These are phyloP conservation scores for Rhodotorula sp. DNA, from an alignment of 1,284 basidiomycete genomes.

Conservation along the genomic window DNA sequence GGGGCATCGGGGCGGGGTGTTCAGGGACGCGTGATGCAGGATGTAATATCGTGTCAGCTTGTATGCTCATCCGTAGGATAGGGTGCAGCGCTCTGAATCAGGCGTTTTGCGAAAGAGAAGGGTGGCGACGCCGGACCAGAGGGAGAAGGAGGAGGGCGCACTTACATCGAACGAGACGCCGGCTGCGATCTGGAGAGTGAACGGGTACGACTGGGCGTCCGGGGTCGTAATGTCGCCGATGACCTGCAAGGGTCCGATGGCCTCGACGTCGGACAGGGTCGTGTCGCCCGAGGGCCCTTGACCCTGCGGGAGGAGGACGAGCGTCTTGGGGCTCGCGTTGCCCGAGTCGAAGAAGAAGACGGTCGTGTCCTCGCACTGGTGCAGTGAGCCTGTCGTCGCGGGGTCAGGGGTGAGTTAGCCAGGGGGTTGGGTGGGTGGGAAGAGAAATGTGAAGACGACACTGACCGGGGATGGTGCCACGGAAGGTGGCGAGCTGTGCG, in stretches of 20 bases:
- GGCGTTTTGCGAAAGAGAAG: too few relatives aligned
- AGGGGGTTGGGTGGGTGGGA: not conserved
- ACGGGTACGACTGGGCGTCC: slow-evolving; percentile 28
- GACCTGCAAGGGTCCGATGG: slow-evolving; percentile 29
- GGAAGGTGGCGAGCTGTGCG: slow-evolving; percentile 16
- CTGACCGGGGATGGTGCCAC: slow-evolving; percentile 35
- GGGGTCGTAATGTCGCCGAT: slow-evolving; percentile 34
- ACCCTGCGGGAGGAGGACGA: slow-evolving; percentile 32
- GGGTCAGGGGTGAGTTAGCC: not conserved
- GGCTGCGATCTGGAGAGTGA: slow-evolving; percentile 28
- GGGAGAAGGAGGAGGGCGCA: not conserved
- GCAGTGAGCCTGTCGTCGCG: slow-evolving; percentile 16
- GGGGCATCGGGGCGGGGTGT: not conserved
- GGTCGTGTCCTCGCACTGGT: slow-evolving; percentile 40
- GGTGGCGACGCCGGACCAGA: too few relatives aligned
- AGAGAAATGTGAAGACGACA: not conserved
- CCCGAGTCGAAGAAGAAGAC: slow-evolving; percentile 41
- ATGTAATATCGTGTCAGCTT: not conserved
- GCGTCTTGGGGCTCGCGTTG: slow-evolving; percentile 30
- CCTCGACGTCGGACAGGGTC: slow-evolving; percentile 24
- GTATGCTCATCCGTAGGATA: not conserved
- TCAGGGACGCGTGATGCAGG: not conserved
- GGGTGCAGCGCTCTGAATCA: too few relatives aligned
- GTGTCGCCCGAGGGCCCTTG: slow-evolving; percentile 24
- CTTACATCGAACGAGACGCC: slow-evolving; percentile 36